These are phyloP conservation scores for Trichoderma citrinoviride DNA, from an alignment of 2,329 filamentous ascomycete species.

Conservation along the genomic window DNA sequence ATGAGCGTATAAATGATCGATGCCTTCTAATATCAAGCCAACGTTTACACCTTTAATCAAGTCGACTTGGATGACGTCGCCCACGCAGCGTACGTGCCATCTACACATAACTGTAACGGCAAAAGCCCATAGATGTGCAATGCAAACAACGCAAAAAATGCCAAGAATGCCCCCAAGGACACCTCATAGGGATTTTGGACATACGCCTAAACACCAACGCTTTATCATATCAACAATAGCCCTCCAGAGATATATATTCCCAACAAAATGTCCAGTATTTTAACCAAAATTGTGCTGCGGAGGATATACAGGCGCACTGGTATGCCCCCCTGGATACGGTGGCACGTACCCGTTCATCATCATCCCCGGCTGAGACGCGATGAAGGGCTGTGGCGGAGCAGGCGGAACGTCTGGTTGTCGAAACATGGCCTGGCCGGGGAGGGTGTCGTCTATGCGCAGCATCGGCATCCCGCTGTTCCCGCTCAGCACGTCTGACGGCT, in stretches of 20 bases:
- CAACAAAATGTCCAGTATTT: background rate
- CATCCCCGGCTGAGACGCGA: constrained; percentile 27
- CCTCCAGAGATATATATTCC: no score
- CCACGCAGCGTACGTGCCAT: no score
- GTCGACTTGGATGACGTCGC: no score
- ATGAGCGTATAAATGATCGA: no score
- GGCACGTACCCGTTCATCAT: constrained; percentile 26
- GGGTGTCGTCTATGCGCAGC: constrained; percentile 22
- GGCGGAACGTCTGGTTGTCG: constrained; percentile 25
- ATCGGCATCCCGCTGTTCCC: constrained; percentile 22
- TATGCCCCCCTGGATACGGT: constrained; percentile 25
- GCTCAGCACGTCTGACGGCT: background rate
- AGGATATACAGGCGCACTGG: constrained; percentile 22
- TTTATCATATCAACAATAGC: background rate
- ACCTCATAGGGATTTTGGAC: background rate
- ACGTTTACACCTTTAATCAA: no score
- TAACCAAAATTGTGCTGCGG: constrained; percentile 22
- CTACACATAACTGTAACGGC: background rate
- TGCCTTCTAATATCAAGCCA: no score
- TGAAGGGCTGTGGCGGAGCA: constrained; percentile 20
- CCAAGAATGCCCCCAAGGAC: background rate
- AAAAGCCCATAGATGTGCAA: background rate
- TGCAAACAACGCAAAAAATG: background rate
- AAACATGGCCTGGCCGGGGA: constrained; percentile 25
- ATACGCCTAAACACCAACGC: constrained; percentile 17